These are phyloP conservation scores for Condylostoma magnum DNA, from an alignment of 169 alveolate genomes.

Conservation along the genomic window DNA sequence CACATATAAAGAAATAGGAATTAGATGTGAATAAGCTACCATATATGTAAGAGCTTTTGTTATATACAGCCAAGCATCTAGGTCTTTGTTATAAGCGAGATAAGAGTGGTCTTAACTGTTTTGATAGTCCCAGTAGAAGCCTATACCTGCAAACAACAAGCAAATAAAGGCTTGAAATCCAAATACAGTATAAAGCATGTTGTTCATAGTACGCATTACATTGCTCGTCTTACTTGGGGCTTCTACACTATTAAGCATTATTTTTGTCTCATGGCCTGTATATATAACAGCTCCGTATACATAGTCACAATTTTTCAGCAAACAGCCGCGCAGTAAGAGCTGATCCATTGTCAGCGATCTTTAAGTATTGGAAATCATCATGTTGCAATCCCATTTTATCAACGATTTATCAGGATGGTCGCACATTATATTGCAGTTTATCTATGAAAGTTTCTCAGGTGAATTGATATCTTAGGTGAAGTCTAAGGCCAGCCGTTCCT, in stretches of 20 bases:
- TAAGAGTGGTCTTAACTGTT: not conserved
- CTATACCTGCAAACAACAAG: not conserved
- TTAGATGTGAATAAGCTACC: constrained; percentile 31
- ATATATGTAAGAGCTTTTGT: not conserved
- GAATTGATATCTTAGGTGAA: not conserved
- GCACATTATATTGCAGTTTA: constrained; percentile 35
- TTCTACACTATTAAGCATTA: constrained; percentile 66
- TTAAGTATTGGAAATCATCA: not conserved
- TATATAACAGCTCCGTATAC: constrained; percentile 84
- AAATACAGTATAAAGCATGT: constrained; percentile 33
- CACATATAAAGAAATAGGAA: constrained; percentile 42
- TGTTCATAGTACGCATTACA: constrained; percentile 56
- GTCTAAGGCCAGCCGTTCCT: constrained; percentile 40
- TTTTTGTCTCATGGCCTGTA: constrained; percentile 87
- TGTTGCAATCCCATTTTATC: constrained; percentile 48
- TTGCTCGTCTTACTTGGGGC: constrained; percentile 50
- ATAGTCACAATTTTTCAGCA: constrained; percentile 87
- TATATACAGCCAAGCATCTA: not conserved
- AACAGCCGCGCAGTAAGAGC: constrained; percentile 85
- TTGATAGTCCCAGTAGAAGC: not conserved
- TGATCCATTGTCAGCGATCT: constrained; percentile 45
- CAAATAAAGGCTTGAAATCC: constrained; percentile 7
- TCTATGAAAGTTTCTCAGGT: not conserved
- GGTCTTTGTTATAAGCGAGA: not conserved
- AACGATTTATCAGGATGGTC: constrained; percentile 51